Evolutionary conservation across 1,284 basidiomycete species (phyloP), one percentile per base, ranked within the genome.

Genomic region (Sporisorium reilianum): DNA sequence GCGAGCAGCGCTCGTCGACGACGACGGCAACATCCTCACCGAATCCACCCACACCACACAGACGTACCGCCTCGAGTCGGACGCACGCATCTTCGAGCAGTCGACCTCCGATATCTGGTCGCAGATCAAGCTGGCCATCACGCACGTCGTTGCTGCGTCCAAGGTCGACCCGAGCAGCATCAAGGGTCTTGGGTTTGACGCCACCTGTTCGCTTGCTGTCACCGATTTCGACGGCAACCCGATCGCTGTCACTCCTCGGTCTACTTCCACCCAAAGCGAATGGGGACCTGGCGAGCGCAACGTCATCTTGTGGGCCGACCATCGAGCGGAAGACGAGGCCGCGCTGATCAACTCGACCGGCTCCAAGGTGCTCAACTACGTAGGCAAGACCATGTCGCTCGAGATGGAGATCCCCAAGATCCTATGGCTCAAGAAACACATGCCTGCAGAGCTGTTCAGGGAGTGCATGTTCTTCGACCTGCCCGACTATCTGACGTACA

Each of bases 31-130:
- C 49, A 89, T 96, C 68, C 86, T 92, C 57, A 92, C 93, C 4
- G 92, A 93, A 55, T 89, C 89, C 67, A 90, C 90, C 48, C 90
- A 93, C 81, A 89, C 91, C 40, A 97, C 92, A 4, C 88, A 87
- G 64, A 98, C 95, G 16, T 95, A 90, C 87, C 91, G 95, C 74
- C 92, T 93, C 86, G 88, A 90, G 3, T 85, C 88, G 40, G 94
- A 99, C 88, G 90, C 93, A 81, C 89, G 92, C 69, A 94, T 99
- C 87, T 99, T 97, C 84, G 97, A 99, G 86, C 94, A 96, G 85
- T 94, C 92, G 20, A 83, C 84, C 8, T 78, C 72, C 28, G 81
- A 87, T 57, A 86, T 98, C 86, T 99, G 97, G 96, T 83, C 87
- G 10, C 89, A 90, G 62, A 92, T 97, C 75, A 88, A 89, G 42